Evolutionary conservation across 768 basidiomycete species (phyloP), one percentile per base, ranked within the genome.

Genomic region (Tulasnella calospora): DNA sequence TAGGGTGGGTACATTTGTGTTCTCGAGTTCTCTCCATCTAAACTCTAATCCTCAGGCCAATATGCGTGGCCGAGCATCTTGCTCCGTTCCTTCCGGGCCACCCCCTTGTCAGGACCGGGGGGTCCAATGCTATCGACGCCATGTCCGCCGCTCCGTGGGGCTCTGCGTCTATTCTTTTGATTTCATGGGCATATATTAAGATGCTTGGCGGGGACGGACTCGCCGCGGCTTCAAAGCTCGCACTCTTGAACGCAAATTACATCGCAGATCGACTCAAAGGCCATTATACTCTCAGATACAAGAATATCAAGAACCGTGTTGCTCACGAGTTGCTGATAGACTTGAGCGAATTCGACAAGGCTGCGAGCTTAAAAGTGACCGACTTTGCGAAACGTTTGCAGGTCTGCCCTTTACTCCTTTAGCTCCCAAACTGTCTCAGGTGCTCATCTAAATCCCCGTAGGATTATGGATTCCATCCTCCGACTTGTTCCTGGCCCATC

Each of bases 131-230:
- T 1, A 98, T 99, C 80, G 87, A 92, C 40, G 94, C 98, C 8
- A 92, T 99, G 70, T 90, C 97, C 12, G 94, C 94, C 0, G 95
- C 93, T 1, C 98, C 96, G 0, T 99, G 91, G 83, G 97, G 98
- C 69, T 96, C 95, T 81, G 94, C 98, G 3, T 96, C 95, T 9
- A 96, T 99, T 82, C 91, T 94, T 71, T 88, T 96, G 79, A 98
- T 99, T 82, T 98, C 96, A 0, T 99, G 97, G 96, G 97, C 98
- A 17, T 99, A 98, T 85, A 94, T 98, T 88, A 97, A 94, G 86
- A 99, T 99, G 98, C 90, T 99, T n/a, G 98, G 98, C 36, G 97
- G 96, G 10, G 86, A 90, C 77, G 98, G 98, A 9, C 89, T 99
- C 36, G 89, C 90, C 33, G 89, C 95, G 79, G 91, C 95, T 0